phyloP scores from a whole-genome alignment of 371 early-diverging fungal genomes.

The Ordospora colligata region DNA sequence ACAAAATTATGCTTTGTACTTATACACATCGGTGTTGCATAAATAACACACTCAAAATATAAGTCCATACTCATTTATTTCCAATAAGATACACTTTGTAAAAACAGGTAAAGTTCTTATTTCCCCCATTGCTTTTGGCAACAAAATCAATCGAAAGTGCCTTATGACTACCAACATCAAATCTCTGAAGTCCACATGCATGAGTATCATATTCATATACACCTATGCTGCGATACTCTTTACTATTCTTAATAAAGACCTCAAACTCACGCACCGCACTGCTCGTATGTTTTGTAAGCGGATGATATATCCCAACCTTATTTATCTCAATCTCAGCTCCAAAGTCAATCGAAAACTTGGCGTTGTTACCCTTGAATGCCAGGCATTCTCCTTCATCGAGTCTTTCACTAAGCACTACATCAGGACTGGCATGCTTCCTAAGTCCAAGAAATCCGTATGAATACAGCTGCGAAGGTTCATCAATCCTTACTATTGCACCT shows the following conservation, averaged over 20 bases:
- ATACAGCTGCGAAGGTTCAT: not conserved
- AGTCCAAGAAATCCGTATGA: constrained; percentile 30
- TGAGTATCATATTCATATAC: constrained; percentile 42
- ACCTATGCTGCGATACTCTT: constrained; percentile 28
- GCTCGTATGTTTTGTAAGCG: constrained; percentile 29
- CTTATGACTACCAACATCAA: constrained; percentile 4
- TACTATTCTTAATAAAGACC: constrained; percentile 11
- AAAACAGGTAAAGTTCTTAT: constrained; percentile 45
- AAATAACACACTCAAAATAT: not conserved
- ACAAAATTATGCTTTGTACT: not conserved
- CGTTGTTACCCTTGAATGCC: constrained; percentile 24
- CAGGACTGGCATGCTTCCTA: constrained; percentile 2
- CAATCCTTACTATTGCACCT: constrained; percentile 5
- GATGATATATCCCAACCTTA: constrained; percentile 51
- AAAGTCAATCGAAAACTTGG: constrained; percentile 42
- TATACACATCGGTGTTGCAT: not conserved
- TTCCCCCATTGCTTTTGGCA: constrained; percentile 48
- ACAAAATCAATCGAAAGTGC: constrained; percentile 31
- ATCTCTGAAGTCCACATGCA: constrained; percentile 41
- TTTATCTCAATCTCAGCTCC: constrained; percentile 29
- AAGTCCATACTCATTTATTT: not conserved
- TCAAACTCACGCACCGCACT: constrained; percentile 46
- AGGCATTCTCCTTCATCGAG: constrained; percentile 29
- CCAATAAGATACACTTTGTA: constrained; percentile 56
- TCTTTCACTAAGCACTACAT: constrained; percentile 10